These are phyloP conservation scores for Metschnikowia continentalis DNA, from an alignment of 805 yeast genomes.

Conservation along the genomic window DNA sequence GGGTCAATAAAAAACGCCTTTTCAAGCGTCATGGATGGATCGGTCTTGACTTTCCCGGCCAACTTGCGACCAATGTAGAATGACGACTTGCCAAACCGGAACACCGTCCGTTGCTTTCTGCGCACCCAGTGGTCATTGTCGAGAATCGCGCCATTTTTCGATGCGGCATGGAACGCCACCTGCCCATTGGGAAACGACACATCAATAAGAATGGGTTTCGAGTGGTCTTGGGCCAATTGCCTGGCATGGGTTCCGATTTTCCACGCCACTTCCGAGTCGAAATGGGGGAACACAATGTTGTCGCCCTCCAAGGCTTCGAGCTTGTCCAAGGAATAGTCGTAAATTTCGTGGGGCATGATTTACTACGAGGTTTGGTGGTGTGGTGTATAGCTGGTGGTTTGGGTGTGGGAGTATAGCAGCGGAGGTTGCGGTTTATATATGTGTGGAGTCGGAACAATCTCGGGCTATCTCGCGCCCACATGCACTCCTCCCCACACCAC, in stretches of 20 bases:
- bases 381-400: neutral
- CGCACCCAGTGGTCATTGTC: conserved; percentile 55
- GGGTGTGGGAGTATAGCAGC: neutral
- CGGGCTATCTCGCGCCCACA: neutral
- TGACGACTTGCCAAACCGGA: conserved; percentile 46
- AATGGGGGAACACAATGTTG: conserved; percentile 19
- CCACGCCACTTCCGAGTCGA: conserved; percentile 41
- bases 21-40: conserved; percentile 24
- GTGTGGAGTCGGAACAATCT: neutral
- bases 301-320: conserved; percentile 14
- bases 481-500: neutral
- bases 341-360: conserved; percentile 7
- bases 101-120: conserved; percentile 46
- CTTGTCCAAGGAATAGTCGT: conserved; percentile 3
- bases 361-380: too few species aligned
- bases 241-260: conserved; percentile 42
- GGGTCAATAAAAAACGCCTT: conserved; percentile 37
- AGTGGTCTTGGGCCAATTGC: conserved; percentile 25
- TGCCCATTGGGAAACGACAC: conserved; percentile 45
- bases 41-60: conserved; percentile 23
- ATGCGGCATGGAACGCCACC: conserved; percentile 42
- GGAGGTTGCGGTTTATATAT: neutral
- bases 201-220: conserved; percentile 44
- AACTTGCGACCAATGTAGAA: conserved; percentile 45
- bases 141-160: conserved; percentile 33